phyloP scores from a whole-genome alignment of 2,329 filamentous ascomycete genomes.

The Claviceps arundinis region DNA sequence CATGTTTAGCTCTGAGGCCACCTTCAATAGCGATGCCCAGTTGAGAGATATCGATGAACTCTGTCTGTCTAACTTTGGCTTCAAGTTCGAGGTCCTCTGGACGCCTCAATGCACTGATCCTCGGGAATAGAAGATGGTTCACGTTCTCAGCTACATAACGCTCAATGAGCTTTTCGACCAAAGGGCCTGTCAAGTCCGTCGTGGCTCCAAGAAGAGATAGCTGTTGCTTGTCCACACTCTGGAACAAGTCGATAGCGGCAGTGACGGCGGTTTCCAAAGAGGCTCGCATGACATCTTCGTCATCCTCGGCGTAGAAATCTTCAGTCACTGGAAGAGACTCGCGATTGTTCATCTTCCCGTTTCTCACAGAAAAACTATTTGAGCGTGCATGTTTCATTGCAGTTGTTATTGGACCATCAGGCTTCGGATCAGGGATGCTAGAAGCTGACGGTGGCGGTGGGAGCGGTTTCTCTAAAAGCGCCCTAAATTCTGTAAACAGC shows the following conservation, averaged over 20 bases:
- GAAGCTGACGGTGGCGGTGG: constrained; percentile 57
- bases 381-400: constrained; percentile 43
- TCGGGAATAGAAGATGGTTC: constrained; percentile 77
- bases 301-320: constrained; percentile 68
- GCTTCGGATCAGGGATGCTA: constrained; percentile 44
- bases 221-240: constrained; percentile 90
- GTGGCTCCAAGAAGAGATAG: constrained; percentile 82
- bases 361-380: constrained; percentile 29
- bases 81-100: constrained; percentile 81
- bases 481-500: constrained; percentile 78
- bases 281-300: constrained; percentile 80
- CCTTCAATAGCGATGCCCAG: constrained; percentile 79
- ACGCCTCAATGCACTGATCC: constrained; percentile 63
- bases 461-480: constrained; percentile 71
- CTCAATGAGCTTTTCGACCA: constrained; percentile 90
- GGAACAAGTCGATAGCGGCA: constrained; percentile 87
- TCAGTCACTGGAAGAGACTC: constrained; percentile 38
- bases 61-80: constrained; percentile 82
- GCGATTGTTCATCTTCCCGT: constrained; percentile 18
- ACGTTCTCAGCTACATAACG: constrained; percentile 89
- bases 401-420: constrained; percentile 41
- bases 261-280: constrained; percentile 88
- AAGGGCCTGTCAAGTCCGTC: constrained; percentile 80
- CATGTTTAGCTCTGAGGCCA: constrained; percentile 64
- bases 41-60: constrained; percentile 85